phyloP scores from a whole-genome alignment of 345 rosid genomes.

The Erodium maritimum region DNA sequence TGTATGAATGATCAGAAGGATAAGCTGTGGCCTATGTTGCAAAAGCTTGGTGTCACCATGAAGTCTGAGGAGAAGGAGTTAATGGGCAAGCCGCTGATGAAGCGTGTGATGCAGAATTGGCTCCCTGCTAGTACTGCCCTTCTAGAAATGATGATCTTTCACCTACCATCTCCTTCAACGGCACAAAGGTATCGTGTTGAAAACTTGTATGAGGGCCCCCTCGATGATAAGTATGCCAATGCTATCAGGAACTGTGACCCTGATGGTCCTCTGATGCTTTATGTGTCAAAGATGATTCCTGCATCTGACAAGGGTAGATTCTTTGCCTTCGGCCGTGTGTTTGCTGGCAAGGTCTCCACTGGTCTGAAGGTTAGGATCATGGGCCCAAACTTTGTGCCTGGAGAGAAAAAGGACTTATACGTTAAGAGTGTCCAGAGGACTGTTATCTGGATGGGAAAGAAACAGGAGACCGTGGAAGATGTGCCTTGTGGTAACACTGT shows the following conservation, averaged over 20 bases:
- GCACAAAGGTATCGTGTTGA: slow-evolving; percentile 81
- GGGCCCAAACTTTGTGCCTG: slow-evolving; percentile 86
- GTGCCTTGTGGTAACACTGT: slow-evolving; percentile 89
- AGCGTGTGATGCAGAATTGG: slow-evolving; percentile 92
- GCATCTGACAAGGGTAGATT: slow-evolving; percentile 83
- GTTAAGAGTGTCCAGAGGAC: slow-evolving; percentile 63
- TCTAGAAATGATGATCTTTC: slow-evolving; percentile 79
- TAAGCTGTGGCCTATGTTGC: slow-evolving; percentile 76
- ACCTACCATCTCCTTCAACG: slow-evolving; percentile 58
- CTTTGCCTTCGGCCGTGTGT: slow-evolving; percentile 82
- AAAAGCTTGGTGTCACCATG: slow-evolving; percentile 49
- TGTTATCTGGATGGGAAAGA: slow-evolving; percentile 91
- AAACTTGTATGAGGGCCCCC: slow-evolving; percentile 80
- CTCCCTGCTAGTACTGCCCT: slow-evolving; percentile 70
- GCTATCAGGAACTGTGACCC: slow-evolving; percentile 80
- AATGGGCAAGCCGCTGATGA: slow-evolving; percentile 69
- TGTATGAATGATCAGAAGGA: slow-evolving; percentile 89
- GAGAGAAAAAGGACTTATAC: slow-evolving; percentile 69
- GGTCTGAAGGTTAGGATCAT: slow-evolving; percentile 78
- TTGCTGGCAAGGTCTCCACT: slow-evolving; percentile 59
- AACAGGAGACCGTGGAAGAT: slow-evolving; percentile 74
- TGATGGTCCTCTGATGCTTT: slow-evolving; percentile 74
- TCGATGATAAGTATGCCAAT: slow-evolving; percentile 56
- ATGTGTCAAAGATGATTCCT: slow-evolving; percentile 86
- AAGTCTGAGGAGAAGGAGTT: slow-evolving; percentile 70